A percentile compares a stretch with the other conserved stretches of the same genome.
Conservation (phyloP, 306 rosid genomes). For the Medicago arabica region DNA sequence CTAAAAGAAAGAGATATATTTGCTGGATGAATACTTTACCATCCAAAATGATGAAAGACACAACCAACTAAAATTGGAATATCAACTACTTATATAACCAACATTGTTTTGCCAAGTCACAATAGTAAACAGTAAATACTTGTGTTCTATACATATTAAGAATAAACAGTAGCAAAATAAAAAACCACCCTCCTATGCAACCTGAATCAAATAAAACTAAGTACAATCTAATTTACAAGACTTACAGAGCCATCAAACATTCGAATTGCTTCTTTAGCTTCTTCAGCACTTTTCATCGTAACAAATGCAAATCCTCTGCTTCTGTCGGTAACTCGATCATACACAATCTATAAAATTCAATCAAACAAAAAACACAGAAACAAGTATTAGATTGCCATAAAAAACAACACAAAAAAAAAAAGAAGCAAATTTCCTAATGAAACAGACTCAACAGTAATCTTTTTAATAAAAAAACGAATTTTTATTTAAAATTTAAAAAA, state of each 20-base stretch:
- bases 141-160: not conserved
- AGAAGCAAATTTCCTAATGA: too few species aligned
- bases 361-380: constrained; percentile 22
- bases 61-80: constrained; percentile 7
- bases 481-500: not conserved
- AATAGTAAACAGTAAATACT: not conserved
- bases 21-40: not conserved
- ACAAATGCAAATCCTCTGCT: constrained; percentile 98
- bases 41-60: constrained; percentile 14
- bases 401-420: too few species aligned
- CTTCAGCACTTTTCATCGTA: constrained; percentile 76
- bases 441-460: too few species aligned
- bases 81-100: constrained; percentile 18
- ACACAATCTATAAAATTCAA: constrained; percentile 66
- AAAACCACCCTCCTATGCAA: constrained; percentile 16
- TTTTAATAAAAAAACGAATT: too few species aligned
- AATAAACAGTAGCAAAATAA: not conserved
- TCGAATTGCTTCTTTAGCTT: constrained; percentile 85
- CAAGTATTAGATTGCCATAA: not conserved
- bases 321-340: constrained; percentile 83
- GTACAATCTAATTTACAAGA: constrained; percentile 19
- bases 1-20: not conserved
- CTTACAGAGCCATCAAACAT: constrained; percentile 93
- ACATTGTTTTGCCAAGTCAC: not conserved
- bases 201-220: constrained; percentile 6